Conservation (phyloP, 768 basidiomycete genomes). For the Lactarius tabidus region DNA sequence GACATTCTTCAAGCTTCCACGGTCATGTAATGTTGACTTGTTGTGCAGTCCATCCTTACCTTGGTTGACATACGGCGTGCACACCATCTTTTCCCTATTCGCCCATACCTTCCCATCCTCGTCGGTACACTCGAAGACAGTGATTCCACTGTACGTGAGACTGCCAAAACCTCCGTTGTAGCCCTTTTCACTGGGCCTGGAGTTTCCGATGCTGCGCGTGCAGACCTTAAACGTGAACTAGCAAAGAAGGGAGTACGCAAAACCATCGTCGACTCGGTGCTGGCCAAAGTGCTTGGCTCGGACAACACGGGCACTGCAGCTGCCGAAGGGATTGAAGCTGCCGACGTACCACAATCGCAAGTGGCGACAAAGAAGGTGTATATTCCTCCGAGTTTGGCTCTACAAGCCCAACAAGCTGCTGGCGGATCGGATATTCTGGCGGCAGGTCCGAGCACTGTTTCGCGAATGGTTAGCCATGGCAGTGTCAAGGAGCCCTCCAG, state of each 20-base stretch:
- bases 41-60: slow-evolving; percentile 47
- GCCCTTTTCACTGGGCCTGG: slow-evolving; percentile 81
- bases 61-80: slow-evolving; percentile 69
- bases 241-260: slow-evolving; percentile 82
- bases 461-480: slow-evolving; percentile 48
- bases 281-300: slow-evolving; percentile 57
- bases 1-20: slow-evolving; percentile 32
- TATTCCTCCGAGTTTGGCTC: slow-evolving; percentile 68
- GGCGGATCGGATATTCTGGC: slow-evolving; percentile 20
- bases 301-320: slow-evolving; percentile 39
- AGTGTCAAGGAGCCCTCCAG: slow-evolving; percentile 48
- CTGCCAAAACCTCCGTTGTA: slow-evolving; percentile 74
- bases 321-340: slow-evolving; percentile 57
- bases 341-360: slow-evolving; percentile 39
- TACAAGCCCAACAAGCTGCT: slow-evolving; percentile 49
- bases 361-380: slow-evolving; percentile 49
- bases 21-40: neutral
- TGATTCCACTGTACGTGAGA: slow-evolving; percentile 85
- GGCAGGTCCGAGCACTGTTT: slow-evolving; percentile 32
- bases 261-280: slow-evolving; percentile 76
- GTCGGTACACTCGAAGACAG: slow-evolving; percentile 88
- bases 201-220: slow-evolving; percentile 80
- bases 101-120: slow-evolving; percentile 72
- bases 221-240: slow-evolving; percentile 93
- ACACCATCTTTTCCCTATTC: slow-evolving; percentile 72